Evolutionary conservation across 257 asterid species (phyloP).

Genomic region (Plantago elongata): DNA sequence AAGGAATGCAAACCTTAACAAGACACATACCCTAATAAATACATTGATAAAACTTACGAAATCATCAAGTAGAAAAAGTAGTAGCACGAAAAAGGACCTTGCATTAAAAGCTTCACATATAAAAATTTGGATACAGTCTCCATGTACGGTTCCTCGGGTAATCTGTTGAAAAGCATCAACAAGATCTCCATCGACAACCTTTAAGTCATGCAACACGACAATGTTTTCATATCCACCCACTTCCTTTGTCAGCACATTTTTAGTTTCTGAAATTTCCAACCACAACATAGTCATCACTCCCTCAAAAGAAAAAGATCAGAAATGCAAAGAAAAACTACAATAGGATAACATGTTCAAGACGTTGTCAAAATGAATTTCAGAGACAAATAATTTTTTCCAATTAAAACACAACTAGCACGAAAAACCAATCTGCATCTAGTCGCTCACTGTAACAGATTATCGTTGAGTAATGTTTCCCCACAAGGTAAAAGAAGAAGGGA

Average conservation of each 20-base stretch:
- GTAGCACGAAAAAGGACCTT: not conserved
- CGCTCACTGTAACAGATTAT: no score
- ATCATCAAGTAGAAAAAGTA: not conserved
- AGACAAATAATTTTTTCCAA: no score
- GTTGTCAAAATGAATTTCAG: no score
- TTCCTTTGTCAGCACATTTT: slow-evolving; percentile 74
- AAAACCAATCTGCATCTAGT: no score
- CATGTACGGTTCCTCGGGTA: slow-evolving; percentile 72
- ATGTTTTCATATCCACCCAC: slow-evolving; percentile 95
- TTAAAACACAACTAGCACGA: no score
- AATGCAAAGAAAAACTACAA: not conserved
- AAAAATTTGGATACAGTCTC: slow-evolving; percentile 80
- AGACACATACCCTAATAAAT: no score
- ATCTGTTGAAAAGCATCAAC: slow-evolving; percentile 66
- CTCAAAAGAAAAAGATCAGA: not conserved
- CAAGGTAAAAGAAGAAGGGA: no score
- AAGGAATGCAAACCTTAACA: no score
- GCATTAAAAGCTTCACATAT: not conserved
- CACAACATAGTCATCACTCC: slow-evolving; percentile 11
- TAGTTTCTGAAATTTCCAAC: slow-evolving; percentile 56
- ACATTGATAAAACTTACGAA: no score
- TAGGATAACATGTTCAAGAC: no score
- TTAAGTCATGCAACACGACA: slow-evolving; percentile 58
- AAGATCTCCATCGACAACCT: slow-evolving; percentile 82
- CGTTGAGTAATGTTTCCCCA: no score